phyloP scores from a whole-genome alignment of 202 grass and related monocot genomes.

The Setaria viridis region DNA sequence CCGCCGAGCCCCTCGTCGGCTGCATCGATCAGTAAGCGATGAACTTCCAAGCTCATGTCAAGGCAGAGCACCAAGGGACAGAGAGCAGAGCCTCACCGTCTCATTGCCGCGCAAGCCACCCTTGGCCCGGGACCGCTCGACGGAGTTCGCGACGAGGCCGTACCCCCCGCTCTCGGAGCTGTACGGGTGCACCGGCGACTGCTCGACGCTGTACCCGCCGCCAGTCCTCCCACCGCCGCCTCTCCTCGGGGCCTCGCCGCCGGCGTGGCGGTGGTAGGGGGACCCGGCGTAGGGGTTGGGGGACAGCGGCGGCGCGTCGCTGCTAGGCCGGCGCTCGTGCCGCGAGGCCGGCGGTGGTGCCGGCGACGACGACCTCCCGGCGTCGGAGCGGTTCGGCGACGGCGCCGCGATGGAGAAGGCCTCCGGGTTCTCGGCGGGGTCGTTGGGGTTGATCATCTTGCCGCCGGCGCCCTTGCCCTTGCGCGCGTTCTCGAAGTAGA shows the following conservation, averaged over 20 bases:
- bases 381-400: background rate
- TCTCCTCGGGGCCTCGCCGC: too few relatives aligned
- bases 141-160: conserved; percentile 56
- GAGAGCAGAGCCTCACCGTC: conserved; percentile 14
- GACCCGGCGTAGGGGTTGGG: too few relatives aligned
- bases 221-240: background rate
- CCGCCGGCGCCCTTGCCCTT: conserved; percentile 65
- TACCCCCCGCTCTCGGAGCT: background rate
- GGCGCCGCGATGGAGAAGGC: conserved; percentile 59
- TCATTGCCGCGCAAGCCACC: conserved; percentile 41
- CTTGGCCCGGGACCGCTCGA: conserved; percentile 47
- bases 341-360: too few relatives aligned
- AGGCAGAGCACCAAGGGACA: background rate
- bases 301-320: too few relatives aligned
- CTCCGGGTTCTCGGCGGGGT: conserved; percentile 79
- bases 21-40: conserved; percentile 32
- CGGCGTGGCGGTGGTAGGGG: too few relatives aligned
- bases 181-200: conserved; percentile 59
- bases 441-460: conserved; percentile 87
- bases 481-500: conserved; percentile 82
- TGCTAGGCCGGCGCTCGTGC: too few relatives aligned
- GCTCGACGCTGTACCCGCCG: conserved; percentile 52
- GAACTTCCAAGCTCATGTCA: background rate
- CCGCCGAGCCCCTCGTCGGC: conserved; percentile 66
- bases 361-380: too few relatives aligned